These are phyloP conservation scores for Salvia hispanica DNA, from an alignment of 257 asterid species.

Conservation along the genomic window DNA sequence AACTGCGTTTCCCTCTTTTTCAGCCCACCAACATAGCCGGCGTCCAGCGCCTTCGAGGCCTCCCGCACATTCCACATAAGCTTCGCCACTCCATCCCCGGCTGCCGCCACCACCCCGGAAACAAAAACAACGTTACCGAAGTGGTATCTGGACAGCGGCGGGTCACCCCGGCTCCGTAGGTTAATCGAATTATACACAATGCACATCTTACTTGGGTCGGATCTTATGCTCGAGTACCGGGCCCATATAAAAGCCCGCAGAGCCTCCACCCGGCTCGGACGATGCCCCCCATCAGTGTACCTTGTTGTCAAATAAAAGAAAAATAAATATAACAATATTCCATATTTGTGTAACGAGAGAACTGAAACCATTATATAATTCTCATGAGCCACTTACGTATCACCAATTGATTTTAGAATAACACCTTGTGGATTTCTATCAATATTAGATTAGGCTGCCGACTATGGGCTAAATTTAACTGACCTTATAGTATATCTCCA, in stretches of 20 bases:
- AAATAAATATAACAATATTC: too few species aligned
- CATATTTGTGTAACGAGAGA: too few species aligned
- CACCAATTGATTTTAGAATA: too few species aligned
- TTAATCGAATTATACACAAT: conserved; percentile 47
- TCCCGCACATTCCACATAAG: conserved; percentile 35
- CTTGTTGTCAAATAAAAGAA: neutral
- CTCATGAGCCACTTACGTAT: too few species aligned
- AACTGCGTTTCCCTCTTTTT: conserved; percentile 23
- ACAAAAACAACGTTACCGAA: too few species aligned
- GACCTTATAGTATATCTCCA: too few species aligned
- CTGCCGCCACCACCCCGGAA: conserved; percentile 20
- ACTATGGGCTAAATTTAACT: too few species aligned
- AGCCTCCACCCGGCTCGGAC: conserved; percentile 46
- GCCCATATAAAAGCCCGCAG: conserved; percentile 38
- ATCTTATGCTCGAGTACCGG: neutral
- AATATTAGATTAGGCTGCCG: too few species aligned
- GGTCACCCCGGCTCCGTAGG: conserved; percentile 41
- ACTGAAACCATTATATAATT: too few species aligned
- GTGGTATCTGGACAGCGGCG: conserved; percentile 37
- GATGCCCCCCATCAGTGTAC: conserved; percentile 30
- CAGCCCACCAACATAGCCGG: conserved; percentile 29
- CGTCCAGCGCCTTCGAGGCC: conserved; percentile 34
- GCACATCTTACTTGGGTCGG: conserved; percentile 35
- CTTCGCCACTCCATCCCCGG: conserved; percentile 19
- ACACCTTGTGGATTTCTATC: too few species aligned